Conservation (phyloP, 2,329 filamentous ascomycete genomes). For the Penicillium decumbens region DNA sequence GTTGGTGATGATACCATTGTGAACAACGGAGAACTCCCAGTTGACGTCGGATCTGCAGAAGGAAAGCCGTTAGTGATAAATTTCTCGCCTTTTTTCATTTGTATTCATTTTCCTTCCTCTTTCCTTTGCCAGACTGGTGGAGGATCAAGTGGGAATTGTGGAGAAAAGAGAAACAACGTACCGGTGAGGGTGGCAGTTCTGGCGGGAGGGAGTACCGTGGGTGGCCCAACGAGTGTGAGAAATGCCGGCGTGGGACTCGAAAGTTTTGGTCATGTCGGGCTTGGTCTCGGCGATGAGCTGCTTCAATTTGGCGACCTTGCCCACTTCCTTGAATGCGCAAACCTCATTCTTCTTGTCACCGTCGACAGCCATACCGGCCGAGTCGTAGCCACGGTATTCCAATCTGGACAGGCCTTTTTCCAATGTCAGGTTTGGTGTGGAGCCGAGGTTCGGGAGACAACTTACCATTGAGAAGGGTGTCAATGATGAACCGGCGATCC, state of each 20-base stretch:
- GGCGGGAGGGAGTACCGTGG: conserved; percentile 84
- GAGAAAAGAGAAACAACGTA: conserved; percentile 45
- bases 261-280: conserved; percentile 83
- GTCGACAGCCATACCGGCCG: conserved; percentile 89
- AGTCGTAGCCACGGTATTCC: conserved; percentile 98
- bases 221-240: conserved; percentile 99
- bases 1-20: conserved; percentile 99
- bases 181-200: conserved; percentile 98
- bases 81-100: background rate
- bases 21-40: conserved; percentile 96
- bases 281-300: conserved; percentile 80
- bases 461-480: conserved; percentile 89
- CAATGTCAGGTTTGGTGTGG: background rate
- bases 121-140: background rate
- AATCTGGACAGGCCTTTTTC: conserved; percentile 80
- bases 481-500: conserved; percentile 92
- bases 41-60: conserved; percentile 74
- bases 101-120: background rate
- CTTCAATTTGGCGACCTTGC: conserved; percentile 96
- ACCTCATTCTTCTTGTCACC: conserved; percentile 99
- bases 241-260: conserved; percentile 97
- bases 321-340: conserved; percentile 96
- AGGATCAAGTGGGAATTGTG: background rate
- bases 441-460: background rate
- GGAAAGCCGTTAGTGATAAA: background rate